A percentile compares a stretch with the other conserved stretches of the same genome.
Evolutionary conservation across 1,139 yeast genomes (phyloP).

Genomic region (Hyphopichia pseudoburtonii): DNA sequence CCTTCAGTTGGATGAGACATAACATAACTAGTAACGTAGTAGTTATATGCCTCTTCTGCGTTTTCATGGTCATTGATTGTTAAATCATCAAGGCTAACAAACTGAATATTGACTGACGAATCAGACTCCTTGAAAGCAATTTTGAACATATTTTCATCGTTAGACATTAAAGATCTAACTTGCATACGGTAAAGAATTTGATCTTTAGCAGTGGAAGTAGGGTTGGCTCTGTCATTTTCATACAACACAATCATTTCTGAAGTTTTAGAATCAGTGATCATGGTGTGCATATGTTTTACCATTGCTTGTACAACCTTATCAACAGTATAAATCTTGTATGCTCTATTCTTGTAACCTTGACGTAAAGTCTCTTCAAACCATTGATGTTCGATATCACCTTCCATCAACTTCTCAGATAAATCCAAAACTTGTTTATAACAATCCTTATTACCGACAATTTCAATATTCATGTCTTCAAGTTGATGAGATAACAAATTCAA

Average conservation of each 20-base stretch:
- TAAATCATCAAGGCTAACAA: slow-evolving; percentile 82
- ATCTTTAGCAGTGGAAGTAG: slow-evolving; percentile 72
- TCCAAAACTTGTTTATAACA: slow-evolving; percentile 76
- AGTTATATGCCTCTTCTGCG: slow-evolving; percentile 84
- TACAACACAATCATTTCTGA: slow-evolving; percentile 78
- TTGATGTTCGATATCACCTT: slow-evolving; percentile 90
- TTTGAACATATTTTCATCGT: slow-evolving; percentile 91
- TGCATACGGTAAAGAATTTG: slow-evolving; percentile 90
- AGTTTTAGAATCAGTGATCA: slow-evolving; percentile 78
- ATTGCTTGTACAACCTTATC: slow-evolving; percentile 91
- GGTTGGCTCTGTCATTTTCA: slow-evolving; percentile 72
- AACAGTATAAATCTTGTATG: slow-evolving; percentile 87
- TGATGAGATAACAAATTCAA: slow-evolving; percentile 80
- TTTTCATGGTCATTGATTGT: slow-evolving; percentile 77
- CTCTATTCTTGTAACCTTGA: slow-evolving; percentile 91
- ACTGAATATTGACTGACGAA: slow-evolving; percentile 68
- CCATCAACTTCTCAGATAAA: slow-evolving; percentile 74
- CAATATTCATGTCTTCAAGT: slow-evolving; percentile 75
- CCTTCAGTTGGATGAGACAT: slow-evolving; percentile 98
- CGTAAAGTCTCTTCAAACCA: slow-evolving; percentile 95
- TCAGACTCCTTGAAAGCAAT: slow-evolving; percentile 63
- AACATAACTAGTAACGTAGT: slow-evolving; percentile 86
- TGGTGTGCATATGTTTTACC: slow-evolving; percentile 81
- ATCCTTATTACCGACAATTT: slow-evolving; percentile 63
- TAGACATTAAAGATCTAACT: slow-evolving; percentile 75